A percentile compares a stretch with the other conserved stretches of the same genome.
Evolutionary conservation across 257 asterid species (phyloP).

Genomic region (Lithospermum erythrorhizon): DNA sequence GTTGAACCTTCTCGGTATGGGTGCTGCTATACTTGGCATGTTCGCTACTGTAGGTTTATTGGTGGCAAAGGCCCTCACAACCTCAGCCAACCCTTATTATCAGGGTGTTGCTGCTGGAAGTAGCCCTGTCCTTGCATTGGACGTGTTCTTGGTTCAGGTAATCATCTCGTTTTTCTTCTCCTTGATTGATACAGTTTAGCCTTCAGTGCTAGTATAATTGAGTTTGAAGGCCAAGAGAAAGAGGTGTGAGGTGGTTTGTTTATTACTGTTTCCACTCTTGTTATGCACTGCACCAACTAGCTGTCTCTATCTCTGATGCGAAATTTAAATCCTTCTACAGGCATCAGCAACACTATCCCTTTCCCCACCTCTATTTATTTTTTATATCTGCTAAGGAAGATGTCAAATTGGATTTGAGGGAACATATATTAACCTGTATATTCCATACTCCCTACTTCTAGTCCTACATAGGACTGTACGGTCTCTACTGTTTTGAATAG

Average conservation of each 20-base stretch:
- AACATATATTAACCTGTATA: too few species aligned
- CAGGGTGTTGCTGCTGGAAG: conserved; percentile 66
- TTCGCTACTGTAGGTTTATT: conserved; percentile 88
- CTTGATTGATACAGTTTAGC: not conserved
- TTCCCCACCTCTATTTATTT: too few species aligned
- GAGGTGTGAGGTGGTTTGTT: not conserved
- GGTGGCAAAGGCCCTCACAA: conserved; percentile 98
- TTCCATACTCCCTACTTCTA: too few species aligned
- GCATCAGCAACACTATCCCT: conserved; percentile 84
- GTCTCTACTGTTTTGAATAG: too few species aligned
- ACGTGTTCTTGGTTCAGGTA: conserved; percentile 98
- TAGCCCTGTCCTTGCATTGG: conserved; percentile 85
- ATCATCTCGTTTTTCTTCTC: not conserved
- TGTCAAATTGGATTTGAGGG: too few species aligned
- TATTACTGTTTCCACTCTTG: not conserved
- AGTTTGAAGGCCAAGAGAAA: not conserved
- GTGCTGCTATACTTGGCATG: conserved; percentile 92
- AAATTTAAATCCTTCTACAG: conserved; percentile 32
- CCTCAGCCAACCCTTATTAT: conserved; percentile 77
- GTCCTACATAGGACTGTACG: too few species aligned
- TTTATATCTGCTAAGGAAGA: too few species aligned
- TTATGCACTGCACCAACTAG: not conserved
- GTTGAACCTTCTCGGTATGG: conserved; percentile 79
- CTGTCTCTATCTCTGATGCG: not conserved
- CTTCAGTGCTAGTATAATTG: not conserved